Evolutionary conservation across 257 asterid species (phyloP), one percentile per base, ranked within the genome.

Genomic region (Solanum etuberosum): DNA sequence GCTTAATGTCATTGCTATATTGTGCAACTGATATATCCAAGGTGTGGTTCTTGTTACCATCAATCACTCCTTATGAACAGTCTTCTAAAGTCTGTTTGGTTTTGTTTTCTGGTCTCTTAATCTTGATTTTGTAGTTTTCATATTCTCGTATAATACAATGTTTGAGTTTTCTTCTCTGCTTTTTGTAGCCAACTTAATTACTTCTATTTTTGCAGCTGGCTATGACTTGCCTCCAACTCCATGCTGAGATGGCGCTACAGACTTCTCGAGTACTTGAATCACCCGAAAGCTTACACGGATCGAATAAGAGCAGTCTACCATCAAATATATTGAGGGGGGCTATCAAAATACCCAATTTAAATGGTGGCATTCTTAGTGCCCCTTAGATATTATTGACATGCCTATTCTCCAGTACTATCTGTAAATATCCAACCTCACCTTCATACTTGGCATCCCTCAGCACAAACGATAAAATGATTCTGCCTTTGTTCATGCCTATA

Each of bases 171-270:
- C 83, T 23, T 46, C 34, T 83, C 43, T 40, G 65, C 29, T 77
- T n/a, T 42, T 40, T 9, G 10, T 61, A 23, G 48, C 31, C 20
- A 54, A 23, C 43, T 23, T 85, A 85, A 67, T 40, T 83, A 31
- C 59, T 42, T 74, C 87, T 78, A 84, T 42, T 68, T 32, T 40
- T 90, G 93, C 95, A 97, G 99, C 94, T 97, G 85, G 98, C 98
- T 7, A 91, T 94, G 95, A 92, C 93, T 83, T 97, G 99, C 88
- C 94, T 96, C 88, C 98, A 97, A 90, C 96, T 93, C 83, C 99
- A 97, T 84, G 91, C 98, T 23, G 99, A 95, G 93, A 93, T 96
- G 98, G 97, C 93, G 63, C 92, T 97, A 85, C 98, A 94, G 91
- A 94, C 97, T 84, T 95, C 98, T 83, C 94, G 99, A 85, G 96